phyloP scores from a whole-genome alignment of 768 basidiomycete genomes.

The Lactarius deliciosus region DNA sequence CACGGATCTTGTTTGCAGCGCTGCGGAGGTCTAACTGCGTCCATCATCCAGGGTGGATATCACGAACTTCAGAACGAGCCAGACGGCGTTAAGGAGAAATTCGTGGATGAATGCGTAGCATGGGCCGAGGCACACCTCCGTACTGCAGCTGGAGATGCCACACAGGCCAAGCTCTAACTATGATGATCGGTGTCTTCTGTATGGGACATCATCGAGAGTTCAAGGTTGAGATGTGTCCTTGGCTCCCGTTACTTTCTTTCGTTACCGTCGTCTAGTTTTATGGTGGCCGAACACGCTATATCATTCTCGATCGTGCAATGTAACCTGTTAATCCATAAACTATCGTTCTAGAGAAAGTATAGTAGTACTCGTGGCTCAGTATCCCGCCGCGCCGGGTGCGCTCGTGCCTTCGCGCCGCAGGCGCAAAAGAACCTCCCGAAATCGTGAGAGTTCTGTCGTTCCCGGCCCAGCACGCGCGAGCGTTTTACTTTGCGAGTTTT shows the following conservation, averaged over 20 bases:
- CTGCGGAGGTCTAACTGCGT: neutral
- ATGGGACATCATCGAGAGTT: neutral
- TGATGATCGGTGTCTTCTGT: neutral
- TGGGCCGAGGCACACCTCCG: conserved; percentile 40
- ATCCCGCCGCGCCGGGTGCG: conserved; percentile 92
- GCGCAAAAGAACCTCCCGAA: conserved; percentile 89
- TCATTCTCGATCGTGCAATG: conserved; percentile 4
- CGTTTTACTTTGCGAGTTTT: conserved; percentile 98
- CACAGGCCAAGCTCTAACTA: conserved; percentile 24
- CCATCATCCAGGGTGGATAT: conserved; percentile 54
- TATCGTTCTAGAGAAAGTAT: conserved; percentile 10
- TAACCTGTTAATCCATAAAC: neutral
- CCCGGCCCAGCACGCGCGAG: conserved; percentile 81
- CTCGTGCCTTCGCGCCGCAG: conserved; percentile 87
- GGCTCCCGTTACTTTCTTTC: neutral
- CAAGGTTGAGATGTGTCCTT: neutral
- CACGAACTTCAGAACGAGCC: conserved; percentile 79
- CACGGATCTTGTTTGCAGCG: neutral
- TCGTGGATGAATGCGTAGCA: conserved; percentile 51
- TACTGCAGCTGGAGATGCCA: neutral
- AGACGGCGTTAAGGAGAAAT: conserved; percentile 60
- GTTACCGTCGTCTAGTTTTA: neutral
- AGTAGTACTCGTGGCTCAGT: conserved; percentile 44
- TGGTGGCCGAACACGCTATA: neutral
- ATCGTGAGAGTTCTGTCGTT: conserved; percentile 84